Evolutionary conservation across 2,329 filamentous ascomycete species (phyloP).

Genomic region (Dactylellina drechsleri): DNA sequence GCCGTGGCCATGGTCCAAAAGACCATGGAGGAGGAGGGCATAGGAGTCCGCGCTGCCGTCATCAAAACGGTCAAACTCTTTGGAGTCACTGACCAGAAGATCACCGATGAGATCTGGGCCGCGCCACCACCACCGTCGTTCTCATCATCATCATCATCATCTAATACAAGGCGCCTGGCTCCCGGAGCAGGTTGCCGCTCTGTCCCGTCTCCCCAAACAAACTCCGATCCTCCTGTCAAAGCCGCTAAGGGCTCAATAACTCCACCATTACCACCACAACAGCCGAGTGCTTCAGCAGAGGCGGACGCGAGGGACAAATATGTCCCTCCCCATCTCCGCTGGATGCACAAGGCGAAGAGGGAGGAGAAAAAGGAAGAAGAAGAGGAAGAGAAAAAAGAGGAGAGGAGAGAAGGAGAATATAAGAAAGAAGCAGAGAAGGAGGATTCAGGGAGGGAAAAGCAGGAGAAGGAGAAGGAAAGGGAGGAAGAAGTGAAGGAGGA

Average conservation of each 20-base stretch:
- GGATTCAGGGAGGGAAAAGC: neutral
- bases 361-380: neutral
- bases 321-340: conserved; percentile 23
- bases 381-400: neutral
- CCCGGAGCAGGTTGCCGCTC: no score
- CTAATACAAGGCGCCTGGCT: no score
- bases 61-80: conserved; percentile 39
- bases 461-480: neutral
- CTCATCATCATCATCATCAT: no score
- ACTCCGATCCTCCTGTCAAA: no score
- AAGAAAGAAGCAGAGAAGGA: neutral
- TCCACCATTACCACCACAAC: conserved; percentile 1
- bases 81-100: conserved; percentile 46
- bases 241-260: no score
- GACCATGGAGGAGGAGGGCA: conserved; percentile 29
- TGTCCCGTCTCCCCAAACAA: no score
- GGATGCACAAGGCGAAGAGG: conserved; percentile 9
- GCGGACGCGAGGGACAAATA: neutral
- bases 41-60: conserved; percentile 15
- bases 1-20: conserved; percentile 29
- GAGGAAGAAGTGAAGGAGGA: neutral
- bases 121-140: neutral
- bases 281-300: neutral
- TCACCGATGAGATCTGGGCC: conserved; percentile 34
- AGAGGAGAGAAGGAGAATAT: neutral